phyloP scores from a whole-genome alignment of 495 filamentous ascomycete genomes.

The Penicillium cinerascens region DNA sequence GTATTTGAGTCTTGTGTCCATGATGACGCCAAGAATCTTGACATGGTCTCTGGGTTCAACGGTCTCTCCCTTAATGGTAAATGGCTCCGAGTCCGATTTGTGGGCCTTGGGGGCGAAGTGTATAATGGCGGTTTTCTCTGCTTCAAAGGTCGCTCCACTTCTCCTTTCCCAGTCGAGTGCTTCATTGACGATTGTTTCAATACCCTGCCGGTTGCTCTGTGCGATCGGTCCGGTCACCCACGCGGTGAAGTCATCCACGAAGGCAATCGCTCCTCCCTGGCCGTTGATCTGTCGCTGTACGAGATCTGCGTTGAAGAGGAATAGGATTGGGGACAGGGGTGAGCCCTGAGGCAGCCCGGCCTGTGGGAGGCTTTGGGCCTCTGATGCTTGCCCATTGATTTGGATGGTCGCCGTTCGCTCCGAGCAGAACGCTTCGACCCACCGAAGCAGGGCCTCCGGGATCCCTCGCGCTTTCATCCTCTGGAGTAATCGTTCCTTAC shows the following conservation, averaged over 20 bases:
- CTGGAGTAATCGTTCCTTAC: constrained; percentile 28
- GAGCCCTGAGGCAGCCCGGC: background rate
- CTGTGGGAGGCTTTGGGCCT: too few species aligned
- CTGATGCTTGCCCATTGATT: too few species aligned
- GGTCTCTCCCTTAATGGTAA: constrained; percentile 25
- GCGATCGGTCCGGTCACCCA: constrained; percentile 12
- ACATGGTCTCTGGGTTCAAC: constrained; percentile 18
- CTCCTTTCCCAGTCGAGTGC: constrained; percentile 24
- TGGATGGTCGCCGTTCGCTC: constrained; percentile 15
- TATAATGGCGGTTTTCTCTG: constrained; percentile 27
- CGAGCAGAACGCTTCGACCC: constrained; percentile 31
- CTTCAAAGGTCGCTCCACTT: constrained; percentile 25
- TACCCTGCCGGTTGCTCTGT: constrained; percentile 16
- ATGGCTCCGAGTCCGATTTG: constrained; percentile 18
- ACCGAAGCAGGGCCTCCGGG: constrained; percentile 26
- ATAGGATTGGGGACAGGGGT: constrained; percentile 5
- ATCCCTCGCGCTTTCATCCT: constrained; percentile 32
- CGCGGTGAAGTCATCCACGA: constrained; percentile 18
- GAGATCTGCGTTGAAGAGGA: constrained; percentile 30
- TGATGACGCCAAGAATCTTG: constrained; percentile 24
- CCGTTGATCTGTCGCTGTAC: constrained; percentile 20
- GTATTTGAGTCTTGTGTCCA: constrained; percentile 24
- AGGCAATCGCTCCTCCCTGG: constrained; percentile 16
- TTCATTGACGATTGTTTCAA: constrained; percentile 15
- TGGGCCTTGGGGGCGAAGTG: constrained; percentile 21